Evolutionary conservation across 768 basidiomycete genomes (phyloP).

Genomic region (Imleria badia): DNA sequence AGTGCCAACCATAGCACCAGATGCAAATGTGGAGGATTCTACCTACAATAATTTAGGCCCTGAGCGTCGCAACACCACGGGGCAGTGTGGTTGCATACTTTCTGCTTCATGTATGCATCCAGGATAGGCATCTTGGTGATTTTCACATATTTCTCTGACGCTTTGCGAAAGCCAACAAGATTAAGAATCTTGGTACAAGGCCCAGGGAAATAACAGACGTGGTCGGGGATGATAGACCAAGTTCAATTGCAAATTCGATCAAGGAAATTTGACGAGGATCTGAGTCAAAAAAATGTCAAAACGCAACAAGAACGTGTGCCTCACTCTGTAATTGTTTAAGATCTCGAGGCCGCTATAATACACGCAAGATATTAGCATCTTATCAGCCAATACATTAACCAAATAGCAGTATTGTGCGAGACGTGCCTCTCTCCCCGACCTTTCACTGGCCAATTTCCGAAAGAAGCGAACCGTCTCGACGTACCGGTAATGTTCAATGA

Average conservation of each 20-base stretch:
- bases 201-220: not conserved
- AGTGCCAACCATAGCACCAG: slow-evolving; percentile 53
- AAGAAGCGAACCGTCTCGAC: slow-evolving; percentile 2
- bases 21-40: slow-evolving; percentile 65
- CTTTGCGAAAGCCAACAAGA: slow-evolving; percentile 85
- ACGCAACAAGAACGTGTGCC: not conserved
- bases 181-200: slow-evolving; percentile 65
- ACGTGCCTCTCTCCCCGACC: not conserved
- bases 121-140: slow-evolving; percentile 69
- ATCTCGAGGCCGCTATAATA: slow-evolving; percentile 67
- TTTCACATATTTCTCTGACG: slow-evolving; percentile 84
- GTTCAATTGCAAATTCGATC: not conserved
- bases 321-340: slow-evolving; percentile 84
- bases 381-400: not conserved
- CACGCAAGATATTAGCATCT: slow-evolving; percentile 8
- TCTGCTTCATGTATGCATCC: slow-evolving; percentile 78
- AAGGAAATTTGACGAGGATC: not conserved
- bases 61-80: not conserved
- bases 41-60: slow-evolving; percentile 41
- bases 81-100: slow-evolving; percentile 39
- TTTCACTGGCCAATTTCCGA: not conserved
- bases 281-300: not conserved
- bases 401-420: not conserved
- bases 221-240: not conserved
- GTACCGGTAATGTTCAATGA: slow-evolving; percentile 79